Percentiles rank a stretch among this genome's conserved stretches.
Evolutionary conservation across 2,329 filamentous ascomycete species (phyloP).

Genomic region (Verticillium isaacii): DNA sequence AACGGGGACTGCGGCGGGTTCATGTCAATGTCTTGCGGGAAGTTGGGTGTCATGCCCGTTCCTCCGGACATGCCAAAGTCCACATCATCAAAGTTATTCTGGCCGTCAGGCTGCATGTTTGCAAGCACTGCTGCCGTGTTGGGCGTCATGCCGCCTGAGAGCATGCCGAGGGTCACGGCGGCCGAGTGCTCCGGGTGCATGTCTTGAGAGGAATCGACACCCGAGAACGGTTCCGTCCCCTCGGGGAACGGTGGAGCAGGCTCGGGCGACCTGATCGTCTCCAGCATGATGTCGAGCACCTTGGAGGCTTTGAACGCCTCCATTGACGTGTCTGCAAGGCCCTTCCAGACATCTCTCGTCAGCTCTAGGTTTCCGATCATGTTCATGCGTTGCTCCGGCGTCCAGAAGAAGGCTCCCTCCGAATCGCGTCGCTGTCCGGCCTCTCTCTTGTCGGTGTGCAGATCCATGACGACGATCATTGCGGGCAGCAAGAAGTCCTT

Average conservation of each 20-base stretch:
- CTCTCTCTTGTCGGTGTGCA: conserved; percentile 63
- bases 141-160: conserved; percentile 31
- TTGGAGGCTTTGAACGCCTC: conserved; percentile 85
- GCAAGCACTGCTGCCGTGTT: conserved; percentile 20
- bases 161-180: conserved; percentile 36
- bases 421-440: conserved; percentile 32
- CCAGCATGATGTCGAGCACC: conserved; percentile 78
- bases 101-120: conserved; percentile 30
- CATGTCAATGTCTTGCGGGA: conserved; percentile 27
- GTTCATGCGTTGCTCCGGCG: conserved; percentile 57
- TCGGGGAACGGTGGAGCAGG: conserved; percentile 7
- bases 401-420: conserved; percentile 51
- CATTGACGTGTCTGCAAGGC: conserved; percentile 70
- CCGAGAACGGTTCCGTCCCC: conserved; percentile 5
- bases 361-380: conserved; percentile 73
- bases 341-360: conserved; percentile 75
- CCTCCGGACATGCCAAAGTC: conserved; percentile 33
- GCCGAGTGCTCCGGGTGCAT: conserved; percentile 33
- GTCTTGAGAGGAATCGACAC: conserved; percentile 11
- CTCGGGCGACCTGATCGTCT: conserved; percentile 60
- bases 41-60: conserved; percentile 30
- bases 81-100: conserved; percentile 32
- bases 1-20: conserved; percentile 40
- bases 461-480: conserved; percentile 78
- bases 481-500: conserved; percentile 84